phyloP scores from a whole-genome alignment of 768 basidiomycete genomes.

The Lactifluus echinatus region DNA sequence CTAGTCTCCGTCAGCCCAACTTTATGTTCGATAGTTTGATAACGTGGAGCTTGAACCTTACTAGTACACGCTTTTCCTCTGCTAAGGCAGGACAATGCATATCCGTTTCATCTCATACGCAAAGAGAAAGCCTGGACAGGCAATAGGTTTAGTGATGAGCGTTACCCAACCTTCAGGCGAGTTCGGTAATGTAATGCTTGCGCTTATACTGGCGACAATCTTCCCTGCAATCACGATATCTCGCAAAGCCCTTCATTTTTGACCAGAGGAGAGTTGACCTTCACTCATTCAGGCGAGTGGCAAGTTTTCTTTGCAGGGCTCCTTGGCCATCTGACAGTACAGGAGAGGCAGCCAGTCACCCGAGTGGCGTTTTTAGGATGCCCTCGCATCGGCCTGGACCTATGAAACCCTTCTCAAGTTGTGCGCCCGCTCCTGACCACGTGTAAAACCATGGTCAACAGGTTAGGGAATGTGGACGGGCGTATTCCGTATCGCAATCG shows the following conservation, averaged over 20 bases:
- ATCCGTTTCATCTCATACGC: slow-evolving; percentile 30
- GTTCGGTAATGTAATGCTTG: slow-evolving; percentile 43
- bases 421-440: no score
- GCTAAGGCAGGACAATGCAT: slow-evolving; percentile 32
- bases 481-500: no score
- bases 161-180: slow-evolving; percentile 43
- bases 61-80: slow-evolving; percentile 31
- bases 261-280: slow-evolving; percentile 40
- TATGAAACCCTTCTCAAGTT: no score
- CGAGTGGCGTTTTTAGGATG: no score
- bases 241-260: slow-evolving; percentile 35
- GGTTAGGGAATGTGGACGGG: no score
- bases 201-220: slow-evolving; percentile 3
- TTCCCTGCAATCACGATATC: neutral
- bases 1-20: neutral
- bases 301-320: no score
- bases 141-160: slow-evolving; percentile 35
- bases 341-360: no score
- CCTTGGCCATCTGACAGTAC: no score
- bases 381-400: no score
- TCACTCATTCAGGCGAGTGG: slow-evolving; percentile 37
- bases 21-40: no score
- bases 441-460: no score
- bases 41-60: no score
- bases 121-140: slow-evolving; percentile 32